Conservation (phyloP, 2,329 filamentous ascomycete species). For the Dactylellina drechsleri region DNA sequence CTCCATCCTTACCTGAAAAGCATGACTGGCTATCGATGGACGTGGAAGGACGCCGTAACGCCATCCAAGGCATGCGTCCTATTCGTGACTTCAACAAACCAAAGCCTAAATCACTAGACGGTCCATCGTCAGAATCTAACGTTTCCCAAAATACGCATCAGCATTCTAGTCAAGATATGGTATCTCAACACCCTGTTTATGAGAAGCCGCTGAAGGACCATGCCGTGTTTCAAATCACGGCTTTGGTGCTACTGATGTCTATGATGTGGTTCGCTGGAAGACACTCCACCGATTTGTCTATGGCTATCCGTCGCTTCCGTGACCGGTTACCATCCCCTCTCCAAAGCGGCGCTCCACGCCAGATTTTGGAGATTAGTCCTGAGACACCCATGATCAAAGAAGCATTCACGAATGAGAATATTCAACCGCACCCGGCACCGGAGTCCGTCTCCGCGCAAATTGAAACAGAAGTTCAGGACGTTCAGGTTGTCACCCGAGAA, state of each 20-base stretch:
- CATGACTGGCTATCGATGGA: constrained; percentile 44
- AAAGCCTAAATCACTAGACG: constrained; percentile 21
- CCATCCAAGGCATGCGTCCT: constrained; percentile 28
- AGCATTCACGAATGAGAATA: constrained; percentile 38
- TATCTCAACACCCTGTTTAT: background rate
- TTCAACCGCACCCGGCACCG: constrained; percentile 27
- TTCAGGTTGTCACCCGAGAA: constrained; percentile 47
- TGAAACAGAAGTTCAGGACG: constrained; percentile 34
- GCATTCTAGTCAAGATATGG: constrained; percentile 2
- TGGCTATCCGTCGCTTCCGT: constrained; percentile 37
- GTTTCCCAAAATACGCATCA: constrained; percentile 15
- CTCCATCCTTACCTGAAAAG: constrained; percentile 18
- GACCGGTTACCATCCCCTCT: constrained; percentile 31
- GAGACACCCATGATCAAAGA: constrained; percentile 52
- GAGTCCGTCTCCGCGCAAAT: constrained; percentile 33
- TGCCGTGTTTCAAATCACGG: constrained; percentile 37
- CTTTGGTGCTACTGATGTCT: constrained; percentile 44
- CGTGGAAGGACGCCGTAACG: constrained; percentile 27
- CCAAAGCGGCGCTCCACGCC: constrained; percentile 18
- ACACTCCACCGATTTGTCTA: constrained; percentile 39
- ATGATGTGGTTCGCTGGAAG: constrained; percentile 51
- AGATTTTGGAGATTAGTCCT: constrained; percentile 37
- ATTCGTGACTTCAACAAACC: constrained; percentile 22
- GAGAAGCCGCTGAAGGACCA: constrained; percentile 37
- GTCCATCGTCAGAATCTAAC: constrained; percentile 28